Evolutionary conservation across 2,329 filamentous ascomycete genomes (phyloP).

Genomic region (Dissoconium aciculare): DNA sequence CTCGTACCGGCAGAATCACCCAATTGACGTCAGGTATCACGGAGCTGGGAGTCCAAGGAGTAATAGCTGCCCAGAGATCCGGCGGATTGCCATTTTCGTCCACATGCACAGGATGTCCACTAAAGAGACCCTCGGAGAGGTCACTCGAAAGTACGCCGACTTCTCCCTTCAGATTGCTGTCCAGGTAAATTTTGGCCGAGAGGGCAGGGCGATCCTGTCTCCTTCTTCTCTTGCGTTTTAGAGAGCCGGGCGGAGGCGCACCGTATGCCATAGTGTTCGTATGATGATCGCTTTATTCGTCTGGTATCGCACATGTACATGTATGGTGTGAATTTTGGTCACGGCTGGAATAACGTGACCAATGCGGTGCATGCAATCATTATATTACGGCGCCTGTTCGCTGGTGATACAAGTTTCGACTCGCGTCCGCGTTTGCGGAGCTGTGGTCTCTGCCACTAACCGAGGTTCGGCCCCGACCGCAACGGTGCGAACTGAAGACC

Average conservation of each 20-base stretch:
- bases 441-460: no score
- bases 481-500: no score
- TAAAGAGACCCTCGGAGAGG: slow-evolving; percentile 68
- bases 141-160: slow-evolving; percentile 77
- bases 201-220: slow-evolving; percentile 55
- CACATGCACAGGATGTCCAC: slow-evolving; percentile 21
- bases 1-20: slow-evolving; percentile 65
- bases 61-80: slow-evolving; percentile 51
- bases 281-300: no score
- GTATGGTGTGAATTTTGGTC: no score
- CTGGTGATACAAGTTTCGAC: no score
- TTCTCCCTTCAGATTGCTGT: slow-evolving; percentile 73
- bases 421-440: no score
- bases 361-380: no score
- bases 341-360: no score
- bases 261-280: slow-evolving; percentile 34
- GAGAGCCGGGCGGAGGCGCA: slow-evolving; percentile 29
- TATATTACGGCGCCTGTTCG: no score
- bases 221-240: slow-evolving; percentile 39
- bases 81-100: slow-evolving; percentile 23
- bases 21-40: slow-evolving; percentile 51
- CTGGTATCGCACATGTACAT: no score
- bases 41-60: slow-evolving; percentile 51
- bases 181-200: slow-evolving; percentile 65
- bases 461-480: no score